A percentile compares a stretch with the other conserved stretches of the same genome.
phyloP scores from a whole-genome alignment of 345 rosid genomes.

The Syzygium aromaticum region DNA sequence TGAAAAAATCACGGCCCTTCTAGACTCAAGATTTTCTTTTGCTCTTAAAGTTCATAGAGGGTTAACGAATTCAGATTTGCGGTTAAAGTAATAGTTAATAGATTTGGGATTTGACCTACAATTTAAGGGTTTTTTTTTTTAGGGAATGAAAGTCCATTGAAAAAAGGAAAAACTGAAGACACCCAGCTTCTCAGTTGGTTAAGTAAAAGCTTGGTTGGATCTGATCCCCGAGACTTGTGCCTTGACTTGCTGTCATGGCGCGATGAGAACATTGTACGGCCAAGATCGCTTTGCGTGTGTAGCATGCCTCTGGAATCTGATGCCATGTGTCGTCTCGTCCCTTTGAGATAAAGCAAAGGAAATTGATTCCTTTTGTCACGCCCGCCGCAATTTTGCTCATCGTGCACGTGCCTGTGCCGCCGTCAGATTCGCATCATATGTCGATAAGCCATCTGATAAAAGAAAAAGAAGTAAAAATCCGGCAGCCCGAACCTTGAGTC shows the following conservation, averaged over 20 bases:
- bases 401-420: background rate
- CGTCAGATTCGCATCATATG: background rate
- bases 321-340: background rate
- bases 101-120: background rate
- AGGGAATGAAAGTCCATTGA: background rate
- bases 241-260: background rate
- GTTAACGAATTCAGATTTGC: fast-evolving
- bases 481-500: background rate
- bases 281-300: background rate
- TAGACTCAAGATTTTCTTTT: too few relatives aligned
- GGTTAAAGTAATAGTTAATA: background rate
- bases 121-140: background rate
- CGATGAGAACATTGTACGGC: background rate
- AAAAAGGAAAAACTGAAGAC: background rate
- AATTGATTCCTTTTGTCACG: background rate
- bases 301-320: background rate
- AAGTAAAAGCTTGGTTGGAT: background rate
- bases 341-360: background rate
- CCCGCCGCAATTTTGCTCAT: background rate
- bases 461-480: too few relatives aligned
- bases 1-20: background rate
- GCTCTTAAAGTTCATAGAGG: background rate
- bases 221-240: background rate
- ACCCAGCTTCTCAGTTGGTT: background rate
- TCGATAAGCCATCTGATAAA: background rate